phyloP scores from a whole-genome alignment of 1,284 basidiomycete genomes.

The Leccinum fallax region DNA sequence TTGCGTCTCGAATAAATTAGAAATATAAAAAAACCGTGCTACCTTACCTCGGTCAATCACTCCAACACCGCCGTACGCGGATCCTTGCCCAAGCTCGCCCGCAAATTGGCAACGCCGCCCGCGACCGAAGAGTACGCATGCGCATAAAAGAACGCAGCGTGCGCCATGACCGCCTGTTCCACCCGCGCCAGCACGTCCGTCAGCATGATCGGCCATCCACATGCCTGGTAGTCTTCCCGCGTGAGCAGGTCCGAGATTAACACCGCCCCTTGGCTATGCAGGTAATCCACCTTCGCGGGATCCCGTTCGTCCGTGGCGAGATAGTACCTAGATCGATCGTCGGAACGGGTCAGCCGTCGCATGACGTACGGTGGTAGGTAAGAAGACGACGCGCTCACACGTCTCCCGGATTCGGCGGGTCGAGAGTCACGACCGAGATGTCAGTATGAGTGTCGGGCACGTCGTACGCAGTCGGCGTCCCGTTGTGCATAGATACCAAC shows the following conservation, averaged over 20 bases:
- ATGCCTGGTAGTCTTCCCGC: conserved; percentile 35
- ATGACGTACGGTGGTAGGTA: neutral
- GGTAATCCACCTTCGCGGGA: conserved; percentile 36
- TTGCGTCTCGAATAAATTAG: neutral
- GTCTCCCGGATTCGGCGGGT: conserved; percentile 30
- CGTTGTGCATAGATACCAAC: conserved; percentile 28
- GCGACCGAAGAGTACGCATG: conserved; percentile 46
- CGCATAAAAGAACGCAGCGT: conserved; percentile 46
- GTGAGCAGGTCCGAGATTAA: conserved; percentile 44
- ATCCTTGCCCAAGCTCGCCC: conserved; percentile 42
- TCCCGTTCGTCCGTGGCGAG: conserved; percentile 51
- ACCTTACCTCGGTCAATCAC: conserved; percentile 2
- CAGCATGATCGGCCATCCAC: conserved; percentile 47
- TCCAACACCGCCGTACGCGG: conserved; percentile 41
- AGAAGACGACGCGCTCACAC: conserved; percentile 20
- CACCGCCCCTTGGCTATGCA: conserved; percentile 41
- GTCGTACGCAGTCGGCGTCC: conserved; percentile 25
- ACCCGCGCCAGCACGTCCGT: conserved; percentile 48
- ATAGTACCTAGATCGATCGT: conserved; percentile 39
- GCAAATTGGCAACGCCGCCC: conserved; percentile 45
- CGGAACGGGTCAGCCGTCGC: neutral
- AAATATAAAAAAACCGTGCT: neutral
- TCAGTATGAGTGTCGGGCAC: conserved; percentile 32
- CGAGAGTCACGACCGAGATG: conserved; percentile 18
- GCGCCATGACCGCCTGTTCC: conserved; percentile 45